These are phyloP conservation scores for Salicornia ramosissima DNA, from an alignment of 148 eudicot species.

Conservation along the genomic window DNA sequence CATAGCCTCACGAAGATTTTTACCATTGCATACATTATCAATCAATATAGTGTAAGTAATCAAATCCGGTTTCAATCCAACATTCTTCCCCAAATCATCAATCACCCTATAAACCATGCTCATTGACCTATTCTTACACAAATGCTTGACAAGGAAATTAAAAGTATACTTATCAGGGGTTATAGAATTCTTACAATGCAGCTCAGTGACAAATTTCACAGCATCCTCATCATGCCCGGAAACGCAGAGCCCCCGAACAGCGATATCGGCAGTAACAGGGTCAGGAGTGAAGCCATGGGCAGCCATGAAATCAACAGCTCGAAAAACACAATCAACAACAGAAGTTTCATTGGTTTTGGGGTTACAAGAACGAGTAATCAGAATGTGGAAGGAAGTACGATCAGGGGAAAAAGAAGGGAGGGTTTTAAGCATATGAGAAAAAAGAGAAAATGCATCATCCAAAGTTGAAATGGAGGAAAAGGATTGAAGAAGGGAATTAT, in stretches of 20 bases:
- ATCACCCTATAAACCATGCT: conserved; percentile 47
- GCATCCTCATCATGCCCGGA: conserved; percentile 46
- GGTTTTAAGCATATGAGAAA: conserved; percentile 48
- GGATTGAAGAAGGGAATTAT: conserved; percentile 56
- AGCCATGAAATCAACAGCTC: conserved; percentile 46
- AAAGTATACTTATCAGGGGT: conserved; percentile 55
- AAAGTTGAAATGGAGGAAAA: conserved; percentile 41
- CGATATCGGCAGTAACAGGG: conserved; percentile 50
- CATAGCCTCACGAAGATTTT: conserved; percentile 74
- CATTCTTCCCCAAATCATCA: conserved; percentile 38
- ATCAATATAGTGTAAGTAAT: conserved; percentile 81
- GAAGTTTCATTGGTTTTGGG: conserved; percentile 8
- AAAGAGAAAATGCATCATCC: conserved; percentile 45
- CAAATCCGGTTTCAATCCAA: conserved; percentile 58
- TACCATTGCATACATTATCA: conserved; percentile 75
- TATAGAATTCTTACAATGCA: conserved; percentile 38
- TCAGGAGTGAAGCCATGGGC: conserved; percentile 49
- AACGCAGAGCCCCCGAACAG: conserved; percentile 50
- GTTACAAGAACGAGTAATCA: conserved; percentile 43
- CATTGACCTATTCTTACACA: conserved; percentile 45
- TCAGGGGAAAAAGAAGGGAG: conserved; percentile 58
- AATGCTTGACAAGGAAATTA: conserved; percentile 54
- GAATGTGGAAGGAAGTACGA: conserved; percentile 52
- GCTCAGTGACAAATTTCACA: conserved; percentile 44
- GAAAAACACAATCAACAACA: conserved; percentile 28